phyloP scores from a whole-genome alignment of 202 grass and related monocot genomes.

The Sporobolus alterniflorus region DNA sequence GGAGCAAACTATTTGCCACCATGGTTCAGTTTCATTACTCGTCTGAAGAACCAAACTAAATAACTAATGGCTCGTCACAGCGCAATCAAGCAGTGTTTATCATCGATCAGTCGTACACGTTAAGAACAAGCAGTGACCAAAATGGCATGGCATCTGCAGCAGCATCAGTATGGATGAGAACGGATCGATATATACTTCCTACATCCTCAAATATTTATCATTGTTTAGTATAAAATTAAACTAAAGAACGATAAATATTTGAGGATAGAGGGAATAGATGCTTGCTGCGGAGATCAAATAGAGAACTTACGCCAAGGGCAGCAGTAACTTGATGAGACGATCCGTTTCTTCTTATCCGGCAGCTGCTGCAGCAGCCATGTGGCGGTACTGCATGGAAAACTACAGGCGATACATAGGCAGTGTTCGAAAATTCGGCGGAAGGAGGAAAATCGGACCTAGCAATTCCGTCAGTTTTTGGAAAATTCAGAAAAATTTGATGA shows the following conservation, averaged over 20 bases:
- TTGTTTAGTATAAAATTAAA: too few relatives aligned
- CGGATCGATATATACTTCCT: background rate
- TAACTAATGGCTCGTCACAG: background rate
- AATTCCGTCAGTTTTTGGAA: too few relatives aligned
- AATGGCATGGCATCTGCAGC: background rate
- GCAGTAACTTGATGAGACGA: slow-evolving; percentile 8
- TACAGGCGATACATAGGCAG: background rate
- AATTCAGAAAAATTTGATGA: too few relatives aligned
- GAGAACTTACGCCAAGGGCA: slow-evolving; percentile 2
- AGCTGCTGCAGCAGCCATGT: background rate
- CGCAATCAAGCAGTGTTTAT: background rate
- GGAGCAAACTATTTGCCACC: slow-evolving; percentile 29
- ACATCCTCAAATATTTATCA: too few relatives aligned
- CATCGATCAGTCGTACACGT: too few relatives aligned
- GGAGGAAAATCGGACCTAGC: too few relatives aligned
- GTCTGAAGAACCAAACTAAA: background rate
- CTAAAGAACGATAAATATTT: too few relatives aligned
- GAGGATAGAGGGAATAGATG: too few relatives aligned
- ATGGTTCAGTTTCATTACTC: background rate
- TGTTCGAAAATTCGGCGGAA: too few relatives aligned
- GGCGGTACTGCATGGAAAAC: background rate
- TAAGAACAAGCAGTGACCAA: background rate
- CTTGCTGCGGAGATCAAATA: slow-evolving; percentile 27
- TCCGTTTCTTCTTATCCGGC: background rate
- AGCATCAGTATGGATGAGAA: background rate